Base-by-base conservation (phyloP, 139 green algal species). In the Tetraselmis chui region DNA sequence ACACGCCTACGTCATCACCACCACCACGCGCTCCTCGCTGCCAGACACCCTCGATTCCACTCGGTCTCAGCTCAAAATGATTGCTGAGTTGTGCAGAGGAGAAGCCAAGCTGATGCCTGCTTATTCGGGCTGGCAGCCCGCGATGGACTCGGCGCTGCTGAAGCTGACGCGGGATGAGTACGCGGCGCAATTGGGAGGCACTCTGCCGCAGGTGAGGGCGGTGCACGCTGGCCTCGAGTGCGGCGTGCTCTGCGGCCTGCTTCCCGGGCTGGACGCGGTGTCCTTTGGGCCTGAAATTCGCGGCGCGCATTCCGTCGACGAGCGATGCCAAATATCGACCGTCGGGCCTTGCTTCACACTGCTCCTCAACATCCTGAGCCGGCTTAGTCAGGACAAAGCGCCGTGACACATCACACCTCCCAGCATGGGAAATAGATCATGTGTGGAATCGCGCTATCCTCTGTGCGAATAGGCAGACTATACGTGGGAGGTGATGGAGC, bases 91-190 rank as follows among this genome's bases (percentile, higher is more conserved):
- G n/a, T n/a, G n/a, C n/a, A n/a, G n/a, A n/a, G n/a, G n/a, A n/a
- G n/a, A n/a, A n/a, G n/a, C n/a, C n/a, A n/a, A n/a, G n/a, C n/a
- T n/a, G n/a, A n/a, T n/a, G n/a, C n/a, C n/a, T n/a, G 87, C 91
- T 0, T 96, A 96, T 78, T 91, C 93, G 27, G 93, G 93, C 1
- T 96, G 93, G 93, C 79, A 79, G 28, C 93, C 93, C 32, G 85
- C 92, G 77, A 86, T 85, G 0, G 1, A 81, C 75, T 90, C 86
- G 11, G 1, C 76, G 2, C 79, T 95, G 28, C 83, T 94, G 29
- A 23, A 86, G 77, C 83, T 91, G 0, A 83, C 86, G 0, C 31
- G 78, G 23, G 75, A 87, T 26, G 82, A 86, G 0, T 83, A 90
- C 18, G 58, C 78, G 25, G 78, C n/a, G n/a, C n/a, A 81, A 23